These are phyloP conservation scores for Phtheirospermum japonicum DNA, from an alignment of 257 asterid species.

Conservation along the genomic window DNA sequence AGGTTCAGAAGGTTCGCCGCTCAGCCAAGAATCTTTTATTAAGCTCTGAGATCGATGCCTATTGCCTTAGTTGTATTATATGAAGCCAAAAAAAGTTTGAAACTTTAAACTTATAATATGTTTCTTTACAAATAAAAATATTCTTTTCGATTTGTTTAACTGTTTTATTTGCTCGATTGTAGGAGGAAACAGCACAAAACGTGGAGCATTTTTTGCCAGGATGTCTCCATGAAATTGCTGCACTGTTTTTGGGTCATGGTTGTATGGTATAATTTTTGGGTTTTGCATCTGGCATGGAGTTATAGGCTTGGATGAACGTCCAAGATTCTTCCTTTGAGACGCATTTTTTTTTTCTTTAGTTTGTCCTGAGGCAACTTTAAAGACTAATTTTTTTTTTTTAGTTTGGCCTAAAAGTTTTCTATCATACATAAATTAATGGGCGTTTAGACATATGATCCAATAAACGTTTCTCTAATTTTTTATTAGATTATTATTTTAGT, in stretches of 20 bases:
- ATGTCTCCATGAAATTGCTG: conserved; percentile 44
- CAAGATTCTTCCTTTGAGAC: no score
- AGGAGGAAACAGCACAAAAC: conserved; percentile 41
- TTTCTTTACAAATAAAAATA: not conserved
- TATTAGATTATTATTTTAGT: no score
- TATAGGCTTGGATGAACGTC: no score
- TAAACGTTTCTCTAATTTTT: no score
- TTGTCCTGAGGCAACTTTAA: no score
- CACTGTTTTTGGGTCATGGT: conserved; percentile 28
- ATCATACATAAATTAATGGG: no score
- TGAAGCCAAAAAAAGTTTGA: conserved; percentile 9
- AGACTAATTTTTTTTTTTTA: no score
- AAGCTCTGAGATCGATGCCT: conserved; percentile 50
- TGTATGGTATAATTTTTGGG: no score
- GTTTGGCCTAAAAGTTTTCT: no score
- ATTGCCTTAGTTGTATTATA: not conserved
- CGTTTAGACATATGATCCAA: no score
- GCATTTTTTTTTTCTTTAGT: no score
- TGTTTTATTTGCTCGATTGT: conserved; percentile 26
- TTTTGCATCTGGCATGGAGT: no score
- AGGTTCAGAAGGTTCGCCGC: conserved; percentile 69
- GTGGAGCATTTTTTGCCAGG: conserved; percentile 59
- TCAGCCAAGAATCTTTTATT: conserved; percentile 40
- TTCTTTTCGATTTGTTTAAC: not conserved
- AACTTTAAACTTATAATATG: conserved; percentile 20